These are phyloP conservation scores for Sphenostylis stenocarpa DNA, from an alignment of 306 rosid species.

Conservation along the genomic window DNA sequence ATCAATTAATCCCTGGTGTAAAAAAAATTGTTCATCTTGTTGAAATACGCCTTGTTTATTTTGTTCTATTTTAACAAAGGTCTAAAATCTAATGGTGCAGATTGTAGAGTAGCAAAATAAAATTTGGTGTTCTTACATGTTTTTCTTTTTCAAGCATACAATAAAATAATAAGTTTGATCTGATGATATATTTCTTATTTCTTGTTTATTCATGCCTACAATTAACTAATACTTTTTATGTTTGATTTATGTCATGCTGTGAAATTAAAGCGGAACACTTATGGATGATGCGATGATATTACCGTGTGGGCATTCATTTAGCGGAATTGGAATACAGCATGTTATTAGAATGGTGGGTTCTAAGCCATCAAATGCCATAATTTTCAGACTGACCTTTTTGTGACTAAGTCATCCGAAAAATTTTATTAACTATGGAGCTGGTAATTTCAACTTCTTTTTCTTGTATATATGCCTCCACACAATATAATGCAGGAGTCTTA, in stretches of 20 bases:
- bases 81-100: not conserved
- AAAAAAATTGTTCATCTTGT: not conserved
- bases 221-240: not conserved
- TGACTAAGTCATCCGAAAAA: constrained; percentile 40
- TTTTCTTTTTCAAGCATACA: not conserved
- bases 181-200: constrained; percentile 1
- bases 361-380: constrained; percentile 46
- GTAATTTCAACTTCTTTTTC: constrained; percentile 41
- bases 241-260: constrained; percentile 25
- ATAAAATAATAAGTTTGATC: constrained; percentile 10
- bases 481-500: constrained; percentile 22
- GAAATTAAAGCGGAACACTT: constrained; percentile 72
- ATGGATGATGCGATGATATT: constrained; percentile 99
- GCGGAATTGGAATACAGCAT: constrained; percentile 84
- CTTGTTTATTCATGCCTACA: not conserved
- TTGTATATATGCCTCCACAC: constrained; percentile 27
- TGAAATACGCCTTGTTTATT: not conserved
- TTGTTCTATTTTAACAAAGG: not conserved
- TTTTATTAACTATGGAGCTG: constrained; percentile 36
- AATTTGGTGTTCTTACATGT: not conserved
- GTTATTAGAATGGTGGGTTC: constrained; percentile 89
- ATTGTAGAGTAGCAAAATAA: not conserved
- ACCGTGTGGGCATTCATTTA: constrained; percentile 98
- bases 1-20: not conserved
- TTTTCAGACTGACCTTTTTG: constrained; percentile 37